Evolutionary conservation across 202 grass and related monocot genomes (phyloP).

Genomic region (Hordeum pubiflorum): DNA sequence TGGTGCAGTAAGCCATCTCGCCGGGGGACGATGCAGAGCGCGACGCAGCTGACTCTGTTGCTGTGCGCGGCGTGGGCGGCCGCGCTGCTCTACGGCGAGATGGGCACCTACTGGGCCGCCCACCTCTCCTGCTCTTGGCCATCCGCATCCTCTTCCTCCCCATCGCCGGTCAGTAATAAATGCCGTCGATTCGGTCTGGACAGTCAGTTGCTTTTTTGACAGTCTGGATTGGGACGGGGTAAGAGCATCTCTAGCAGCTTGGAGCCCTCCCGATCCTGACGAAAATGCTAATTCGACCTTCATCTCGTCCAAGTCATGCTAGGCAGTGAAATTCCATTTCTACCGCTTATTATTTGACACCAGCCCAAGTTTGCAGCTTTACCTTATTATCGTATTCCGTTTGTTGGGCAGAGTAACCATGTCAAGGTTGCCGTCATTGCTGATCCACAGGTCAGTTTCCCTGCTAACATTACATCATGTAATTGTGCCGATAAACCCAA

Average conservation of each 20-base stretch:
- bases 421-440: constrained; percentile 76
- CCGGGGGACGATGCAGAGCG: constrained; percentile 44
- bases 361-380: neutral
- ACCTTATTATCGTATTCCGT: neutral
- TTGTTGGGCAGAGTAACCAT: constrained; percentile 40
- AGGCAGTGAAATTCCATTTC: neutral
- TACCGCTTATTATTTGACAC: neutral
- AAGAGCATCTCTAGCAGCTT: too few species aligned
- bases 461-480: neutral
- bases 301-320: neutral
- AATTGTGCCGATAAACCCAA: neutral
- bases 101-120: constrained; percentile 69
- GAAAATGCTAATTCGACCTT: neutral
- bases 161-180: constrained; percentile 35
- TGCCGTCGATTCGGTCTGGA: neutral
- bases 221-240: neutral
- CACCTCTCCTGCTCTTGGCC: constrained; percentile 86
- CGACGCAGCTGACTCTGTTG: constrained; percentile 63
- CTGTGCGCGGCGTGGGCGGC: constrained; percentile 75
- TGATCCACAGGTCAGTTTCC: constrained; percentile 66
- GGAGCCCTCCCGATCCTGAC: neutral
- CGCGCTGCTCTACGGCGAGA: constrained; percentile 82
- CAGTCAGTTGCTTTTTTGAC: neutral
- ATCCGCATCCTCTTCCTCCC: neutral
- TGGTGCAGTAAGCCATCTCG: neutral